Evolutionary conservation across 2,329 filamentous ascomycete genomes (phyloP), one percentile per base, ranked within the genome.

Genomic region (Pseudofabraea citricarpa): DNA sequence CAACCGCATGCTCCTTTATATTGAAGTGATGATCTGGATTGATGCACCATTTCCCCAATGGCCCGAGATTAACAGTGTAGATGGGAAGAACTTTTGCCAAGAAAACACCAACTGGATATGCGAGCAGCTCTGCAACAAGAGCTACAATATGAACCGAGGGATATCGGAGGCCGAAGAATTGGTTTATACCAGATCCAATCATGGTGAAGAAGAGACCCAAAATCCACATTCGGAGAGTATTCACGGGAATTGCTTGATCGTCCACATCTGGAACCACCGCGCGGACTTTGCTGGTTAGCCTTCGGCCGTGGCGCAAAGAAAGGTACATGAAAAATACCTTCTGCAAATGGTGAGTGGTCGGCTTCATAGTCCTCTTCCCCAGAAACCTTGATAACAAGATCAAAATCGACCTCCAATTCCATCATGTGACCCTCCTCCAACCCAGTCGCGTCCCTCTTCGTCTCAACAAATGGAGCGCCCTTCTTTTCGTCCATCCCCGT

Each of bases 1-100:
- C 81, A 48, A 84, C 74, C 36, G 77, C 64, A 57, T 84, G 80
- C 56, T 84, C 81, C 61, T 84, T 85, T 57, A 81, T 71, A 54
- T 81, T 84, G 62, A 84, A 84, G 0, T 79, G 79, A 0, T 26
- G 40, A 37, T 79, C 79, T 0, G 80, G 79, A 41, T 83, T 83
- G 64, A 65, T 56, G 62, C 35, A 37, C 9, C 19, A 37, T 74
- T 60, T 67, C 66, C 69, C 7, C 61, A 50, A 23, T 18, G 36
- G 38, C 13, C 46, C 48, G 15, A 47, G 37, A 29, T 48, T 21
- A 12, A 44, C 22, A 3, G 24, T 27, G 4, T 29, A 19, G 1
- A 36, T 23, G 18, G 41, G 41, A 10, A 44, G 6, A 10, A 27
- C 19, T 18, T 44, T 44, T 13, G 77, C 77, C 79, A 79, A 83